Conservation (phyloP, 2,329 filamentous ascomycete genomes). For the Paramyrothecium sp. region DNA sequence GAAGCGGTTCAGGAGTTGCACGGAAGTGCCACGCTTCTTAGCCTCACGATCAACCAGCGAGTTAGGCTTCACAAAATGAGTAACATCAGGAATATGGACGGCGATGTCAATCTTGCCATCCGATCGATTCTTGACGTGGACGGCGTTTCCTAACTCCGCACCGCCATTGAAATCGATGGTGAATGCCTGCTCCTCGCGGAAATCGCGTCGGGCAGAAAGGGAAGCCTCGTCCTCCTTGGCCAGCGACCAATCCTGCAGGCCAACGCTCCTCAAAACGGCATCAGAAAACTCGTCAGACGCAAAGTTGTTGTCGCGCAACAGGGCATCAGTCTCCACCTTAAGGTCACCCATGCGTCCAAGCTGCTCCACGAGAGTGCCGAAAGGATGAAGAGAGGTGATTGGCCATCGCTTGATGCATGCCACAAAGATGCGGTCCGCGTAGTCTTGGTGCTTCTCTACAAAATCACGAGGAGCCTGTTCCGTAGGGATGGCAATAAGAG, state of each 20-base stretch:
- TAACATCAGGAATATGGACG: constrained; percentile 91
- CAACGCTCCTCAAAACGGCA: constrained; percentile 89
- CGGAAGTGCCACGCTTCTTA: constrained; percentile 94
- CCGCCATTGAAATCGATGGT: constrained; percentile 89
- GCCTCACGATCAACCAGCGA: constrained; percentile 95
- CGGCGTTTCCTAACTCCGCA: constrained; percentile 85
- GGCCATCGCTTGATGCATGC: constrained; percentile 99
- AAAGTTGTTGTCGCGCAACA: constrained; percentile 98
- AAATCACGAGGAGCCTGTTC: constrained; percentile 97
- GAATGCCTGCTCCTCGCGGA: constrained; percentile 84
- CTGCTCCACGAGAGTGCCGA: constrained; percentile 95
- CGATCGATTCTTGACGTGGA: constrained; percentile 81
- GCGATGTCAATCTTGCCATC: constrained; percentile 92
- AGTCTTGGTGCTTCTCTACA: constrained; percentile 97
- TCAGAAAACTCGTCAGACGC: constrained; percentile 97
- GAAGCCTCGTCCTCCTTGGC: constrained; percentile 76
- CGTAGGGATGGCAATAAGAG: constrained; percentile 95
- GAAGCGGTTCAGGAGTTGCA: constrained; percentile 87
- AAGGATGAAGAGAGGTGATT: constrained; percentile 98
- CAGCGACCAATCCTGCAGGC: constrained; percentile 87
- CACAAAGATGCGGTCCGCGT: constrained; percentile 96
- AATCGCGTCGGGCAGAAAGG: constrained; percentile 78
- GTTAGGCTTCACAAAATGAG: constrained; percentile 95
- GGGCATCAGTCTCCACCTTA: constrained; percentile 95
- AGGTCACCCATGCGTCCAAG: constrained; percentile 96